phyloP scores from a whole-genome alignment of 139 green algal species.

The Tetraselmis striata region DNA sequence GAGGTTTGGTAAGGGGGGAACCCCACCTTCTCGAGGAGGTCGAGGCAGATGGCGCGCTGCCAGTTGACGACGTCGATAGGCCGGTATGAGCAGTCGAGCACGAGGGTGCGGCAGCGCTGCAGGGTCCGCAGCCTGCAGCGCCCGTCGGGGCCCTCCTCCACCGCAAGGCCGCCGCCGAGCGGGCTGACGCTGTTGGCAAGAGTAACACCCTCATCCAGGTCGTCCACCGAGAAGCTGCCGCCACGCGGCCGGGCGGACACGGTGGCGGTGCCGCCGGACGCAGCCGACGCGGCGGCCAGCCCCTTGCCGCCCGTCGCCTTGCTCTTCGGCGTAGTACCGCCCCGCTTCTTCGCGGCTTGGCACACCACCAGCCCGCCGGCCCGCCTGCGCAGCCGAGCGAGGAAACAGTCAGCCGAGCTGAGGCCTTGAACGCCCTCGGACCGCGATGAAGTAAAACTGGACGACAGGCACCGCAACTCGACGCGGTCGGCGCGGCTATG shows the following conservation, averaged over 20 bases:
- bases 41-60: conserved; percentile 46
- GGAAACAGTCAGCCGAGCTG: too few species aligned
- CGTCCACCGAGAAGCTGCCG: not conserved
- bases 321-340: conserved; percentile 46
- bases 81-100: conserved; percentile 51
- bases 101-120: conserved; percentile 33
- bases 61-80: conserved; percentile 52
- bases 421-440: too few species aligned
- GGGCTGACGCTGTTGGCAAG: not conserved
- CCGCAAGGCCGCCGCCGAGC: not conserved
- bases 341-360: conserved; percentile 36
- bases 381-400: too few species aligned
- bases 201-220: not conserved
- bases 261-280: conserved; percentile 21
- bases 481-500: too few species aligned
- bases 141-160: not conserved
- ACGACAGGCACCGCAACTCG: too few species aligned
- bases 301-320: conserved; percentile 10
- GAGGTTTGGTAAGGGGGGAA: too few species aligned
- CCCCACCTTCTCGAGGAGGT: conserved; percentile 43
- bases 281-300: conserved; percentile 26
- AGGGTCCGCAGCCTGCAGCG: not conserved
- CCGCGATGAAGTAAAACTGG: too few species aligned
- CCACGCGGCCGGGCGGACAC: too few species aligned
- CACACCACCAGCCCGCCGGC: too few species aligned